phyloP scores from a whole-genome alignment of 768 basidiomycete species.

The Lactarius tabidus region DNA sequence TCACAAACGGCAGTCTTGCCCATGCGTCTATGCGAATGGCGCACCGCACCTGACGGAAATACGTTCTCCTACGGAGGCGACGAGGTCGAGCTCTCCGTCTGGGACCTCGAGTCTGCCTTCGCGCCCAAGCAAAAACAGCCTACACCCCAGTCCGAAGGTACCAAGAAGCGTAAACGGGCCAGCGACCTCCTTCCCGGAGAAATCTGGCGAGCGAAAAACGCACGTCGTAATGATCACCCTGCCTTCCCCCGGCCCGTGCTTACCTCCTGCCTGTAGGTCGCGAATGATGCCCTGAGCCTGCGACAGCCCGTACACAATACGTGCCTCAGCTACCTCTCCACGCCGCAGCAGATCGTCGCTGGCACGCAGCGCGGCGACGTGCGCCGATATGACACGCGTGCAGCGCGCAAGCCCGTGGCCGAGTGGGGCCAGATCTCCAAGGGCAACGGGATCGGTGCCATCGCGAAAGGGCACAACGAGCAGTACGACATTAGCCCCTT shows the following conservation, averaged over 20 bases:
- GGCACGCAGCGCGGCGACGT: conserved; percentile 74
- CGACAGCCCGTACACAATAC: conserved; percentile 78
- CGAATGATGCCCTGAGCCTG: conserved; percentile 70
- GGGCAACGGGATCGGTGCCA: conserved; percentile 53
- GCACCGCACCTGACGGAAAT: conserved; percentile 45
- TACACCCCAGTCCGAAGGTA: conserved; percentile 21
- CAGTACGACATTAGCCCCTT: conserved; percentile 48
- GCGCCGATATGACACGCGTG: conserved; percentile 72
- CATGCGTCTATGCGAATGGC: conserved; percentile 66
- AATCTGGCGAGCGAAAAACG: conserved; percentile 83
- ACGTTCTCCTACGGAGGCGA: conserved; percentile 81
- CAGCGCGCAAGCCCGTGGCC: conserved; percentile 60
- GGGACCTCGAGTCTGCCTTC: conserved; percentile 65
- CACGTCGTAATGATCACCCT: conserved; percentile 30
- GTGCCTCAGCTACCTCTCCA: conserved; percentile 55
- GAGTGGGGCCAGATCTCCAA: conserved; percentile 61
- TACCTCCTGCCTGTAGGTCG: conserved; percentile 39
- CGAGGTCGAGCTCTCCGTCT: conserved; percentile 80
- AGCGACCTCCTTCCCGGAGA: conserved; percentile 65
- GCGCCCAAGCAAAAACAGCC: conserved; percentile 26
- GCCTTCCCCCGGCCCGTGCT: neutral
- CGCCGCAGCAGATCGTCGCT: conserved; percentile 52
- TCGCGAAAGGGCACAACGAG: conserved; percentile 57
- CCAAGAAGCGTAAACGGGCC: conserved; percentile 56
- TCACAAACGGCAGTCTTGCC: conserved; percentile 49